Base-by-base conservation (phyloP, 208 protist species). In the Crithidia thermophila region DNA sequence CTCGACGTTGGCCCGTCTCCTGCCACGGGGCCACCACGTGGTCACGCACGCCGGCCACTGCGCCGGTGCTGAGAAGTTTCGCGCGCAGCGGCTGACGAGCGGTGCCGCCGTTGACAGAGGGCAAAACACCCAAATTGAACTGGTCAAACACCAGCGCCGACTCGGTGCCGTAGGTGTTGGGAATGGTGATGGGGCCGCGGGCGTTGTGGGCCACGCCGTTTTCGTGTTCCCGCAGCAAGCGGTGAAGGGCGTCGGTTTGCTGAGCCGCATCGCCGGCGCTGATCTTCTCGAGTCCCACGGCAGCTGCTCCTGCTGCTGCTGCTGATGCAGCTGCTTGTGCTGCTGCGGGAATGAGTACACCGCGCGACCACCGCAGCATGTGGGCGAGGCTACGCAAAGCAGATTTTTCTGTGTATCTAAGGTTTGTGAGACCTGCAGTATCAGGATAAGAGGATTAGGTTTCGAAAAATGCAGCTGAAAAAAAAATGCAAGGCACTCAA, bases 111-210 rank as follows among this genome's bases (percentile, higher is more conserved):
- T 47, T 84, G 3, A 68, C 79, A 3, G 79, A 60, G 0, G 88
- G 88, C 33, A 94, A 49, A 16, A 66, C 47, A 2, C 63, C 68
- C 40, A 94, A 51, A n/a, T 82, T 61, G 61, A 81, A 90, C n/a
- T 72, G 62, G 1, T 83, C 77, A 43, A 82, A 94, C 49, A 80
- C 52, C 8, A 71, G 40, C 42, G 73, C 75, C 2, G 46, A 42
- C 3, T 75, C 66, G 8, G 73, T 72, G 34, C 72, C 58, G 72
- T 90, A 88, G 21, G 87, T 87, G 62, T 72, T 81, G 13, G 46
- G 27, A 37, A 60, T 57, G 13, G 66, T 79, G 51, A 75, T 70
- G 45, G 53, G 57, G 31, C 51, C n/a, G 4, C 37, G 23, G 0
- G 28, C 39, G 49, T 86, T 89, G 3, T 49, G 68, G 13, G 68